Evolutionary conservation across 208 protist species (phyloP).

Genomic region (Histomonas meleagridis): DNA sequence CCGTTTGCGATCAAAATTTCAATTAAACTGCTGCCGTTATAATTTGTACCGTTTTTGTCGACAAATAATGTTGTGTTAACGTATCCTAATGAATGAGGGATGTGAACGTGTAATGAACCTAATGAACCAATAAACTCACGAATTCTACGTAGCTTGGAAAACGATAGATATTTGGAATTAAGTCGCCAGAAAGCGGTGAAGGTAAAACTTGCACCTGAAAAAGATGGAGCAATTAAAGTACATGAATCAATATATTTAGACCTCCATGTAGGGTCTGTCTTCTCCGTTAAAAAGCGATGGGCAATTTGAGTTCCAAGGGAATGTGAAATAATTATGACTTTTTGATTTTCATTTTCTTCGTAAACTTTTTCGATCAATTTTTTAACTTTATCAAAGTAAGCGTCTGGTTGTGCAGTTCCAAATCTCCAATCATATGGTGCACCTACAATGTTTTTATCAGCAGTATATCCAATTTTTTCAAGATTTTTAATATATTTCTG

Average conservation of each 20-base stretch:
- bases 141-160: neutral
- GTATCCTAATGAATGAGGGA: neutral
- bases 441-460: neutral
- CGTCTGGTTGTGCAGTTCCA: neutral
- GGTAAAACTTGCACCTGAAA: neutral
- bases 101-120: neutral
- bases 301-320: neutral
- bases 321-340: neutral
- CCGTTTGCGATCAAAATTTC: neutral
- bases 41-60: neutral
- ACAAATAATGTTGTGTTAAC: neutral
- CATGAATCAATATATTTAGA: neutral
- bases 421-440: neutral
- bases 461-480: neutral
- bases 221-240: neutral
- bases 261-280: neutral
- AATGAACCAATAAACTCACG: neutral
- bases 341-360: neutral
- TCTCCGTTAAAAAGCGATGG: neutral
- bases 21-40: neutral
- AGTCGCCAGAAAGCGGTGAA: neutral
- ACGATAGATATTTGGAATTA: neutral
- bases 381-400: neutral
- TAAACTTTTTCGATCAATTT: neutral
- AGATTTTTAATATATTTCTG: neutral